phyloP scores from a whole-genome alignment of 768 basidiomycete species.

The Pleurotus salmoneostramineus region DNA sequence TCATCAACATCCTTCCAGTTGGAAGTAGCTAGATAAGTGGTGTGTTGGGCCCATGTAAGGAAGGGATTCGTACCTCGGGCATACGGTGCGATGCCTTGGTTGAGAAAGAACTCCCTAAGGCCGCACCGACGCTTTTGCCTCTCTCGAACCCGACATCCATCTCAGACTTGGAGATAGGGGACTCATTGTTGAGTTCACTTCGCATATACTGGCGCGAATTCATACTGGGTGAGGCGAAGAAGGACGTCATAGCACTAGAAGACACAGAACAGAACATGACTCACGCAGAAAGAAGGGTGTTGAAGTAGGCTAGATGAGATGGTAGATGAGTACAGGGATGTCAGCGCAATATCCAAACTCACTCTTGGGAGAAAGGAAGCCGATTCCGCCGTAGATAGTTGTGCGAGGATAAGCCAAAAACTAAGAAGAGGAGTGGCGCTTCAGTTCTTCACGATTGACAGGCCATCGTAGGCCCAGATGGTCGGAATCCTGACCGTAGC shows the following conservation, averaged over 20 bases:
- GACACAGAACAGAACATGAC: background rate
- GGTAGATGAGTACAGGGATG: background rate
- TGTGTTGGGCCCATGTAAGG: no score
- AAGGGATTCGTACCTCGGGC: no score
- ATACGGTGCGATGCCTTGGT: background rate
- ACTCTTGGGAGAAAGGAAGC: constrained; percentile 5
- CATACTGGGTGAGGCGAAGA: background rate
- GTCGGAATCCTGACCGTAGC: no score
- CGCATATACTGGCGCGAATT: constrained; percentile 4
- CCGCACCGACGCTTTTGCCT: no score
- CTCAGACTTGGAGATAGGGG: background rate
- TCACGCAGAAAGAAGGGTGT: background rate
- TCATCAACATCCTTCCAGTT: no score
- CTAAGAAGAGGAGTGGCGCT: no score
- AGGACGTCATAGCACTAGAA: background rate
- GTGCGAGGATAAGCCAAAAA: constrained; percentile 4
- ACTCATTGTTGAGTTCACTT: background rate
- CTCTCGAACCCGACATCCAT: no score
- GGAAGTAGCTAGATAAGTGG: no score
- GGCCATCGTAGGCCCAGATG: no score
- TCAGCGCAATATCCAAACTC: background rate
- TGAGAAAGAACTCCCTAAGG: background rate
- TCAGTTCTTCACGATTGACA: no score
- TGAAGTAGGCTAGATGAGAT: background rate
- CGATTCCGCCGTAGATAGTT: constrained; percentile 5